A percentile compares a stretch with the other conserved stretches of the same genome.
Evolutionary conservation across 1,284 basidiomycete genomes (phyloP).

Genomic region (Tilletia setariae): DNA sequence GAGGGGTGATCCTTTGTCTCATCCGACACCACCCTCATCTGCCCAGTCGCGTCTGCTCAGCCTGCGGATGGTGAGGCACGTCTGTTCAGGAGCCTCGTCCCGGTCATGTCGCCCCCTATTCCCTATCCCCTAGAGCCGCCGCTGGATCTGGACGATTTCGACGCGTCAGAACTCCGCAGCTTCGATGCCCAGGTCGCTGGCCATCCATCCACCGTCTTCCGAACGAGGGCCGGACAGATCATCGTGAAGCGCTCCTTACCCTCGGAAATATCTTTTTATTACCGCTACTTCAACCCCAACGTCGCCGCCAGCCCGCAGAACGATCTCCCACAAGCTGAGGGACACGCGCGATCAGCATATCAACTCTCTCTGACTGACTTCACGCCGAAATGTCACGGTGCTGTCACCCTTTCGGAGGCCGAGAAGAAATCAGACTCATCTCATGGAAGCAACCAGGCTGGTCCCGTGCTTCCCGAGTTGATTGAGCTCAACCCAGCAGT

Average conservation of each 20-base stretch:
- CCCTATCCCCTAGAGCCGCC: conserved; percentile 3
- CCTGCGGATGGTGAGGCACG: no score
- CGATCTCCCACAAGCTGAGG: conserved; percentile 11
- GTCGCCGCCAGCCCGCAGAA: conserved; percentile 38
- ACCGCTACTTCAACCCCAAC: conserved; percentile 60
- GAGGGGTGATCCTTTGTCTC: no score
- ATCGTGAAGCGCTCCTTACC: conserved; percentile 78
- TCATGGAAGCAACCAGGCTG: not conserved
- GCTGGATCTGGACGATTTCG: not conserved
- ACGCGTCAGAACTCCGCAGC: not conserved
- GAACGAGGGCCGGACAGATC: conserved; percentile 71
- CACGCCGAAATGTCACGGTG: conserved; percentile 57
- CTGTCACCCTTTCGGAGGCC: conserved; percentile 66
- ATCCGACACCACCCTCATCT: no score
- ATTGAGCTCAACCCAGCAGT: conserved; percentile 57
- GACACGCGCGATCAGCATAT: not conserved
- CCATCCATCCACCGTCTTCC: conserved; percentile 69
- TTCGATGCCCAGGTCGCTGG: conserved; percentile 72
- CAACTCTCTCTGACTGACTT: conserved; percentile 20
- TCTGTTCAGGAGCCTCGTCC: no score
- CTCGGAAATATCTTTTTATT: conserved; percentile 77
- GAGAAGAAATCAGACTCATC: not conserved
- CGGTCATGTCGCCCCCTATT: not conserved
- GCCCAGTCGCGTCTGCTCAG: no score
- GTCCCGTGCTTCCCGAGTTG: conserved; percentile 39